Evolutionary conservation across 192 early-diverging fungal genomes (phyloP).

Genomic region (Kickxella alabastrina): DNA sequence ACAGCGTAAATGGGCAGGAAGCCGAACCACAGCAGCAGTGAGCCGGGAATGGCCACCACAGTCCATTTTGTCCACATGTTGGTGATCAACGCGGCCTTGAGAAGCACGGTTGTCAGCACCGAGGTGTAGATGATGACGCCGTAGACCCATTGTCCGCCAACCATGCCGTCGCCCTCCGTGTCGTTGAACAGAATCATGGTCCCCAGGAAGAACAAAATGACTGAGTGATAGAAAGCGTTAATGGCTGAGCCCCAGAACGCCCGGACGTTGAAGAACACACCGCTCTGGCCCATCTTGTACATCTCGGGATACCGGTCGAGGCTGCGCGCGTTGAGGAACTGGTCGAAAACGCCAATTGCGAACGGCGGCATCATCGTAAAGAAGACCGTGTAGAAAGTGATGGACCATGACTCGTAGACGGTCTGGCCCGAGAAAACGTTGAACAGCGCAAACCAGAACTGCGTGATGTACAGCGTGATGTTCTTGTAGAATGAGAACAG

Average conservation of each 20-base stretch:
- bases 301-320: conserved; percentile 97
- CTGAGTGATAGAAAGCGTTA: conserved; percentile 92
- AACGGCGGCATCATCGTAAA: conserved; percentile 94
- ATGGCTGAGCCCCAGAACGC: conserved; percentile 90
- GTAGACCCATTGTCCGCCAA: conserved; percentile 86
- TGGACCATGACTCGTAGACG: conserved; percentile 97
- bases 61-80: conserved; percentile 96
- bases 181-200: conserved; percentile 64
- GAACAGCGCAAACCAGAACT: conserved; percentile 94
- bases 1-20: conserved; percentile 80
- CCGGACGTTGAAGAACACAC: conserved; percentile 75
- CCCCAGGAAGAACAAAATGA: conserved; percentile 73
- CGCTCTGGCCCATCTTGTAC: conserved; percentile 73
- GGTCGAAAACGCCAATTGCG: conserved; percentile 97
- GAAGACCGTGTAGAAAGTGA: conserved; percentile 89
- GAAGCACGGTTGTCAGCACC: conserved; percentile 81
- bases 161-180: conserved; percentile 61
- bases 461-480: conserved; percentile 95
- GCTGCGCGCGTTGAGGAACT: conserved; percentile 87
- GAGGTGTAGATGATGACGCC: conserved; percentile 87
- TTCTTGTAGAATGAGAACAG: conserved; percentile 99
- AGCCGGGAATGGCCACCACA: conserved; percentile 84
- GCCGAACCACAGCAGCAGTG: conserved; percentile 83
- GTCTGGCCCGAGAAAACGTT: conserved; percentile 97
- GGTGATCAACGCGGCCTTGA: conserved; percentile 87